phyloP scores from a whole-genome alignment of 1,284 basidiomycete species.

The Leccinum angustisporum region DNA sequence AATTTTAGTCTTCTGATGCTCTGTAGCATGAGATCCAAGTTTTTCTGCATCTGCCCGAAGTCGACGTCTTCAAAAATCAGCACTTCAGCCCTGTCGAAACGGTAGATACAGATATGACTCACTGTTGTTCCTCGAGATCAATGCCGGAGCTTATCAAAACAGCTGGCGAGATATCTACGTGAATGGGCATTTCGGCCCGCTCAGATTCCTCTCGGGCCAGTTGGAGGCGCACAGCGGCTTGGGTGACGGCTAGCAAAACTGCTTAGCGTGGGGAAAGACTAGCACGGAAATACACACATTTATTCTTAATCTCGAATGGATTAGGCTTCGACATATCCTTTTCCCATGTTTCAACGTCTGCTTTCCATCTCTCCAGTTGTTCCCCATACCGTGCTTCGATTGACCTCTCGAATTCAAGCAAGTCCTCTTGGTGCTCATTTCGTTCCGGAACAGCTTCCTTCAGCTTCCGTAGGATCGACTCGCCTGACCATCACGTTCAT shows the following conservation, averaged over 20 bases:
- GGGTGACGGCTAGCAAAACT: neutral
- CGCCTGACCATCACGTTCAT: neutral
- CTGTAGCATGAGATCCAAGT: slow-evolving; percentile 1
- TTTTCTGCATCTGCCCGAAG: neutral
- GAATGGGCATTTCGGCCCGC: neutral
- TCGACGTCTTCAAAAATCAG: slow-evolving; percentile 7
- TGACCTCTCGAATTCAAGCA: neutral
- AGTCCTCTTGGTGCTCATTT: slow-evolving; percentile 2
- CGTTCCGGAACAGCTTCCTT: slow-evolving; percentile 5
- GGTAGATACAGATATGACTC: neutral
- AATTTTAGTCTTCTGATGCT: slow-evolving; percentile 4
- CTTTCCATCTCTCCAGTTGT: slow-evolving; percentile 2
- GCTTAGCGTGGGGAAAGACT: neutral
- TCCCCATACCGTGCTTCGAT: neutral
- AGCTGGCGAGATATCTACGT: slow-evolving; percentile 3
- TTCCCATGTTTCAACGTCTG: slow-evolving; percentile 7
- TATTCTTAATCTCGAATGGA: slow-evolving; percentile 6
- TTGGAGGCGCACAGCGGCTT: slow-evolving; percentile 1
- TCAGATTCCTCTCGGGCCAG: neutral
- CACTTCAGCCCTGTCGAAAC: neutral
- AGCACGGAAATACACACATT: neutral
- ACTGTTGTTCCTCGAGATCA: slow-evolving; percentile 13
- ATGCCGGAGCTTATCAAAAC: slow-evolving; percentile 3
- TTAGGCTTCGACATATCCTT: neutral
- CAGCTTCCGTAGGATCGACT: neutral